Evolutionary conservation across 1,284 basidiomycete species (phyloP), one percentile per base, ranked within the genome.

Genomic region (Meripilus lineatus): DNA sequence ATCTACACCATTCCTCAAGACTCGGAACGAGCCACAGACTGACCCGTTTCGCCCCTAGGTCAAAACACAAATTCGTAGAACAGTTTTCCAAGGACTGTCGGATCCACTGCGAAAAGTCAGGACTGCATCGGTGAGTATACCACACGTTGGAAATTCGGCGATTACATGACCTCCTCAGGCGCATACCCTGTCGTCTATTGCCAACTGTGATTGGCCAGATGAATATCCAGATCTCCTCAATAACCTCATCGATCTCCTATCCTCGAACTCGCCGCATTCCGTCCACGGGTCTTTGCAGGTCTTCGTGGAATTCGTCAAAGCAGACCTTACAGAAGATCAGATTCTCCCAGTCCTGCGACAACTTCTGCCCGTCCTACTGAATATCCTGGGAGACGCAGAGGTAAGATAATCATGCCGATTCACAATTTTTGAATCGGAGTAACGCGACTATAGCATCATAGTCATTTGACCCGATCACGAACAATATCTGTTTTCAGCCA

Each of bases 271-370:
- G 4, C 66, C 87, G 0, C 74, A 81, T 45, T 76, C 87, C 10
- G 87, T 94, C 8, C 91, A 96, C 64, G 93, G 93, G 20, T 84
- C 91, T n/a, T 92, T 97, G 89, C 83, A 93, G 60, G 89, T 96
- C 11, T 81, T 97, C 56, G 82, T 83, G 8, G 93, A 97, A 59
- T 93, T 96, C 61, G 88, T 94, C 56, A 86, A 88, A 62, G 81
- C 87, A 8, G 93, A 94, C 60, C 67, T 97, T 44, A 86, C 86
- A 4, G 93, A 96, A 61, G 92, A 95, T 58, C 93, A 96, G 67
- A 82, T 95, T 26, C 66, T 95, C 3, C 91, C 91, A 13, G 81
- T 97, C 17, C 75, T 94, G 13, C 80, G 84, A 33, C 79, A 93
- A 57, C 73, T 96, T 22, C 70, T 94, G 2, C 93, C 93, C 0